Evolutionary conservation across 2,329 filamentous ascomycete genomes (phyloP).

Genomic region (Pyricularia pennisetigena): DNA sequence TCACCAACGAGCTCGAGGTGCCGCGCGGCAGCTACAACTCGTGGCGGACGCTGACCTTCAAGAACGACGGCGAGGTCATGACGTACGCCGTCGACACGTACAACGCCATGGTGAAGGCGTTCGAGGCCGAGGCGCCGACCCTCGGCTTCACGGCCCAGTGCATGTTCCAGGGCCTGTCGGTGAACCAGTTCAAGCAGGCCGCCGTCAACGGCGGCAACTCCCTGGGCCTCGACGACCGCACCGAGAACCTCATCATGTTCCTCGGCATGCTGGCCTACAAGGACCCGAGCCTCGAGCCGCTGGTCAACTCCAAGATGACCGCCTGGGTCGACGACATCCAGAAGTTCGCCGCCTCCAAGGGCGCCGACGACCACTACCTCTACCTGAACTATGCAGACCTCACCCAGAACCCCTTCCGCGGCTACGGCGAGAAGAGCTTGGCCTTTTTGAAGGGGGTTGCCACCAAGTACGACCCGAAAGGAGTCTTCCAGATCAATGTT

Average conservation of each 20-base stretch:
- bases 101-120: not conserved
- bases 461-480: slow-evolving; percentile 14
- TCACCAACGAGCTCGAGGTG: slow-evolving; percentile 11
- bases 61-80: slow-evolving; percentile 24
- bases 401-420: slow-evolving; percentile 15
- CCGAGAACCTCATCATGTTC: slow-evolving; percentile 12
- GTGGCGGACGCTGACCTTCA: slow-evolving; percentile 25
- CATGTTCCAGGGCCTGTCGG: slow-evolving; percentile 15
- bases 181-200: slow-evolving; percentile 7
- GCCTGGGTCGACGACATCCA: slow-evolving; percentile 9
- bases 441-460: slow-evolving; percentile 9
- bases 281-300: slow-evolving; percentile 11
- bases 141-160: slow-evolving; percentile 14
- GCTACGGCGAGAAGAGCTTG: slow-evolving; percentile 18
- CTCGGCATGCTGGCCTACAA: slow-evolving; percentile 10
- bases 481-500: slow-evolving; percentile 16
- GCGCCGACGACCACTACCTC: slow-evolving; percentile 11
- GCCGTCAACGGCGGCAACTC: slow-evolving; percentile 13
- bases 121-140: slow-evolving; percentile 12
- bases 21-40: slow-evolving; percentile 13
- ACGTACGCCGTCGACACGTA: slow-evolving; percentile 21
- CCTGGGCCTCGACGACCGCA: slow-evolving; percentile 12
- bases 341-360: slow-evolving; percentile 10
- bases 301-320: slow-evolving; percentile 12
- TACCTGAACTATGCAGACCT: slow-evolving; percentile 18